Percentiles rank a stretch among this genome's conserved stretches.
These are phyloP conservation scores for Coccomyxa sp. DNA, from an alignment of 139 green algal genomes.

Conservation along the genomic window DNA sequence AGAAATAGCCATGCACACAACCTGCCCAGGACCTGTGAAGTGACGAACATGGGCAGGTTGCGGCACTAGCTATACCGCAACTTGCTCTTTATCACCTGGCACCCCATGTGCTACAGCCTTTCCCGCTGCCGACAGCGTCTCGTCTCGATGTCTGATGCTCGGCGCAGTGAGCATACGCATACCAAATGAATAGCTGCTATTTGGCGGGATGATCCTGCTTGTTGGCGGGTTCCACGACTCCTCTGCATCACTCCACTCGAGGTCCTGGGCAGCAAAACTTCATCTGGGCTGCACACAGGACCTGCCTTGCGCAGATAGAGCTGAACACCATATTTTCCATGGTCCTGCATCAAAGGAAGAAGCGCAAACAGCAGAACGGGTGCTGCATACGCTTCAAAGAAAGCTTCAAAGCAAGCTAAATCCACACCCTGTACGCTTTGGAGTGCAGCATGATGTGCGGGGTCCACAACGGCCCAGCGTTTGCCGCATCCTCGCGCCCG, in stretches of 20 bases:
- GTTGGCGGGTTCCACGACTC: background rate
- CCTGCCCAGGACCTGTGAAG: no score
- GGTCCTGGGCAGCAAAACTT: background rate
- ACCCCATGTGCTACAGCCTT: background rate
- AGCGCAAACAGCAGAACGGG: background rate
- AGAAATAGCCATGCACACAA: no score
- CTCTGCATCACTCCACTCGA: background rate
- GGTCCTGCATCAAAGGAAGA: background rate
- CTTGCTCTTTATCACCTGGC: background rate
- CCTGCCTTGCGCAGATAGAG: no score
- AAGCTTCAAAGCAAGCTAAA: no score
- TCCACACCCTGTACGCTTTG: background rate
- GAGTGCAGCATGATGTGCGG: background rate
- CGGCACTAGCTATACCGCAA: no score
- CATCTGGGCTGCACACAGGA: background rate
- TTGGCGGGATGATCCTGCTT: background rate
- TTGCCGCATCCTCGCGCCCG: background rate
- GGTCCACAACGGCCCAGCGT: background rate
- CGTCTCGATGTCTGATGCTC: background rate
- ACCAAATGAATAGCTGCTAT: background rate
- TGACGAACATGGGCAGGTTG: no score
- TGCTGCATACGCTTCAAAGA: no score
- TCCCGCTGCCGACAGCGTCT: background rate
- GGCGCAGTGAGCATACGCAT: background rate
- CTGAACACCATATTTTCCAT: no score